phyloP scores from a whole-genome alignment of 2,329 filamentous ascomycete species.

The Trichoderma arundinaceum region DNA sequence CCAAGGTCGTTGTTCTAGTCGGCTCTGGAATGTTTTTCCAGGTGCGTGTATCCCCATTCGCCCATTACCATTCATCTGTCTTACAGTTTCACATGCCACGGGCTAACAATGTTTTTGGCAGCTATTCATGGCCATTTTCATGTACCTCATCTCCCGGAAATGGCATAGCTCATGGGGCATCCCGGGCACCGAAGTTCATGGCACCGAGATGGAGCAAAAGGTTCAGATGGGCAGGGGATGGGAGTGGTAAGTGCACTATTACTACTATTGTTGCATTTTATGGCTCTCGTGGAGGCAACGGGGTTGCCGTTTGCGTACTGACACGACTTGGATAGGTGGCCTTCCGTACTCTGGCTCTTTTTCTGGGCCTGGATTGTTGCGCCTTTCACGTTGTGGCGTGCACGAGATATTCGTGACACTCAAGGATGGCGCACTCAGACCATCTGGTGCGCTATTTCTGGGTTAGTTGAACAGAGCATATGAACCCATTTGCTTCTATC shows the following conservation, averaged over 20 bases:
- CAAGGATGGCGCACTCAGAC: slow-evolving; percentile 70
- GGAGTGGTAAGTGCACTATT: slow-evolving; percentile 59
- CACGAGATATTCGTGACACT: slow-evolving; percentile 66
- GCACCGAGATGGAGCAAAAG: slow-evolving; percentile 56
- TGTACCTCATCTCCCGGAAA: slow-evolving; percentile 66
- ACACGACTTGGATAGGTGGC: slow-evolving; percentile 50
- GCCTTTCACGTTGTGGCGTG: slow-evolving; percentile 63
- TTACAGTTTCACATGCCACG: not conserved
- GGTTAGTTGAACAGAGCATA: slow-evolving; percentile 40
- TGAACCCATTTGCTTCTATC: not conserved
- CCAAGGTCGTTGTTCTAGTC: slow-evolving; percentile 55
- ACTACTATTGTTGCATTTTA: not conserved
- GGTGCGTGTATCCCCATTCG: slow-evolving; percentile 46
- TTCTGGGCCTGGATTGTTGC: slow-evolving; percentile 66
- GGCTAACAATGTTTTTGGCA: slow-evolving; percentile 40
- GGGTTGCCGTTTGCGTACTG: not conserved
- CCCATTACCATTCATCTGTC: not conserved
- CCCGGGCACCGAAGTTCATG: slow-evolving; percentile 63
- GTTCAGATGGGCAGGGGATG: slow-evolving; percentile 57
- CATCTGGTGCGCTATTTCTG: slow-evolving; percentile 53
- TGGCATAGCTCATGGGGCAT: slow-evolving; percentile 66
- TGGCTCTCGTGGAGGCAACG: not conserved
- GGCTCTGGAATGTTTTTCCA: slow-evolving; percentile 61
- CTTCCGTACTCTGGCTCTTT: slow-evolving; percentile 65
- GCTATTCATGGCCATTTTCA: slow-evolving; percentile 61